Evolutionary conservation across 805 yeast species (phyloP), one percentile per base, ranked within the genome.

Genomic region (Lachancea lanzarotensis): DNA sequence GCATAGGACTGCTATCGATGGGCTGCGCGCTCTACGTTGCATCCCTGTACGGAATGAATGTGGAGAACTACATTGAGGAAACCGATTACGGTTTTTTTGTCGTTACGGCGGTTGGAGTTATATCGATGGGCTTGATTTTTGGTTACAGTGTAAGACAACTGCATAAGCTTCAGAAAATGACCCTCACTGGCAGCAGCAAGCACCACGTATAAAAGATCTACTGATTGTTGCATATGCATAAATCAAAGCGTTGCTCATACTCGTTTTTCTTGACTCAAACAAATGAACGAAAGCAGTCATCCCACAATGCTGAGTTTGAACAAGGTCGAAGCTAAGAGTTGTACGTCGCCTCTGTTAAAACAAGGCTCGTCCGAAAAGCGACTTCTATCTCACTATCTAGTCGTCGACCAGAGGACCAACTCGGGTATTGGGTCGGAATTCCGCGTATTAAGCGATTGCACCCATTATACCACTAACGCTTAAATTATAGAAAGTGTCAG

Each of bases 31-130:
- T 95, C 38, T 86, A 85, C 52, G 61, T 87, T 13, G 93, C 95
- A 1, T 84, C 96, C 0, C 69, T 88, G 10, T 93, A 90, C 63
- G 99, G 99, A 30, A 93, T 93, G 98, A 93, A 93, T 65, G 69
- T 93, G 62, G 87, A 84, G 57, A 93, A 91, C 65, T 89, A 85
- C 59, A 81, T 93, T 18, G 99, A 93, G 61, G 95, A 89, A 45
- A 69, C 80, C 1, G 74, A 76, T 45, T 73, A 74, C 51, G 96
- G 96, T 27, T 85, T 88, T 59, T 60, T 62, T 3, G 60, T 79
- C 1, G 74, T 82, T 5, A 62, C 72, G 1, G 49, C 56, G 1
- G 16, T 64, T 2, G 68, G 71, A 0, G 48, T 71, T 1, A 68
- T 82, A 0, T 67, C 79, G 2, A 57, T 76, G 9, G 45, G 72